Evolutionary conservation across 768 basidiomycete species (phyloP).

Genomic region (Artomyces pyxidatus): DNA sequence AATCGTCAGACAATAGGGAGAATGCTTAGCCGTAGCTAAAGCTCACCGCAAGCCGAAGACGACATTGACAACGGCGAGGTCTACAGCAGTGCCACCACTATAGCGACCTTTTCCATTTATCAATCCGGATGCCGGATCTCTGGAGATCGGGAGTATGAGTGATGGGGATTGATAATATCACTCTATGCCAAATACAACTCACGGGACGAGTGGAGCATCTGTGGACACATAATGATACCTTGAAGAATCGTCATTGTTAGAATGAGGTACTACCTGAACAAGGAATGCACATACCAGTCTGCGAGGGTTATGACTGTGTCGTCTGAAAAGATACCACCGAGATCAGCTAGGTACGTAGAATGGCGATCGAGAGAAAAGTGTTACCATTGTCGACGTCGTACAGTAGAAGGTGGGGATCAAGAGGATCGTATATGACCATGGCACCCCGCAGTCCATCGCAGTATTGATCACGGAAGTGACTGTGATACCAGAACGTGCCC

Average conservation of each 20-base stretch:
- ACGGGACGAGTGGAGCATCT: neutral
- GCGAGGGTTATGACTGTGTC: conserved; percentile 35
- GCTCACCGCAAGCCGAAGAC: conserved; percentile 29
- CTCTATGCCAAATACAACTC: neutral
- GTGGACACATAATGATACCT: neutral
- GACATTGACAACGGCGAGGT: conserved; percentile 33
- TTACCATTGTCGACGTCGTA: conserved; percentile 43
- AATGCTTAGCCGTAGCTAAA: neutral
- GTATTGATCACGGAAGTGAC: conserved; percentile 41
- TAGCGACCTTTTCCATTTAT: conserved; percentile 40
- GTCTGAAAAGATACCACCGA: conserved; percentile 19
- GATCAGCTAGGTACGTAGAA: neutral
- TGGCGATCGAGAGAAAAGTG: neutral
- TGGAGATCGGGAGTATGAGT: neutral
- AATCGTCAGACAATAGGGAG: no score
- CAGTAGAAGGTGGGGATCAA: conserved; percentile 31
- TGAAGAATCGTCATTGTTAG: neutral
- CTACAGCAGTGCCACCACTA: conserved; percentile 23
- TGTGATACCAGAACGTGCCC: conserved; percentile 41
- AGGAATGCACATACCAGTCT: conserved; percentile 31
- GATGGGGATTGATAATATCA: neutral
- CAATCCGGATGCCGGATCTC: conserved; percentile 29
- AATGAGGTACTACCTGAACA: neutral
- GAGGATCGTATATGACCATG: conserved; percentile 29
- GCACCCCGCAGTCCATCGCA: conserved; percentile 49